Conservation (phyloP, 108 stramenopile species). For the Pseudonitzschia delicatissima region DNA sequence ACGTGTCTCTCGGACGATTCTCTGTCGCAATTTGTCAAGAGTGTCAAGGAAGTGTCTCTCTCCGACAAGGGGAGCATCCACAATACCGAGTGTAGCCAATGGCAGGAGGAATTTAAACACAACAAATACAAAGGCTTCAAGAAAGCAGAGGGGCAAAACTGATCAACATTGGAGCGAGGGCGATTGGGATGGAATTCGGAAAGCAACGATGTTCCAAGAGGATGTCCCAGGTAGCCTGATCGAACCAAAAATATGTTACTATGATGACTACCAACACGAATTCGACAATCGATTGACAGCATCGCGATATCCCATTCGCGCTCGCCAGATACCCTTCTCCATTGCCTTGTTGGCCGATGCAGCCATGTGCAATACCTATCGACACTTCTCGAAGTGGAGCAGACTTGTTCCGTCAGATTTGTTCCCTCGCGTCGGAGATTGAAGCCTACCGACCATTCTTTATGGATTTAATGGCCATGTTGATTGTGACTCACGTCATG, state of each 20-base stretch:
- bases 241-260: conserved; percentile 52
- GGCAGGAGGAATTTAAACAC: conserved; percentile 6
- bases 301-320: conserved; percentile 49
- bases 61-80: conserved; percentile 22
- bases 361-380: conserved; percentile 66
- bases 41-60: conserved; percentile 48
- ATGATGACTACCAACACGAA: conserved; percentile 49
- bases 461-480: conserved; percentile 68
- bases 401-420: conserved; percentile 49
- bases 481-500: conserved; percentile 53
- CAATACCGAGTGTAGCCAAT: conserved; percentile 9
- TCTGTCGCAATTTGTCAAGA: conserved; percentile 45
- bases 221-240: conserved; percentile 36
- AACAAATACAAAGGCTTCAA: background rate
- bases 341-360: conserved; percentile 61
- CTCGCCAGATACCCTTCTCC: conserved; percentile 51
- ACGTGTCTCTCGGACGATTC: conserved; percentile 64
- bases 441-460: conserved; percentile 54
- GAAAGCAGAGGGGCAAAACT: conserved; percentile 58
- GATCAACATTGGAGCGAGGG: conserved; percentile 74
- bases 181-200: conserved; percentile 39
- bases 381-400: conserved; percentile 47
- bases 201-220: conserved; percentile 11
- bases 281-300: conserved; percentile 37
- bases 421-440: conserved; percentile 52